Evolutionary conservation across 2,329 filamentous ascomycete genomes (phyloP).

Genomic region (Sarocladium oryzae): DNA sequence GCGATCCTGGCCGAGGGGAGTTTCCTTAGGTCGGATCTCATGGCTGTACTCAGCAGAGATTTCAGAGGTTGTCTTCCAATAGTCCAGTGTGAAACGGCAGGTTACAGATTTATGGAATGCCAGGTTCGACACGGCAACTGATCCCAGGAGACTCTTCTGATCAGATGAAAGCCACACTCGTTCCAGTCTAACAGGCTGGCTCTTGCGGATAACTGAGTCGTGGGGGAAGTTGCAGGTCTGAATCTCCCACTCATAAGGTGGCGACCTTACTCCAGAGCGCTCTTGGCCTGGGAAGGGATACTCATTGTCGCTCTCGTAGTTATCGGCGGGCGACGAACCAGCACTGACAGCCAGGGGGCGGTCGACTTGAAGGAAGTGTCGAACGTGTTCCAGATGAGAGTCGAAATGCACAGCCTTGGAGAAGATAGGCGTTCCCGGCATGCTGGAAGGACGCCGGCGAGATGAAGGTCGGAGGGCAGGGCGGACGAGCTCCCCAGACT

Average conservation of each 20-base stretch:
- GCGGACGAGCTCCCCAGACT: slow-evolving; percentile 93
- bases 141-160: slow-evolving; percentile 79
- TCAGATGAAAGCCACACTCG: slow-evolving; percentile 81
- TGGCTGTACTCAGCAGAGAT: slow-evolving; percentile 82
- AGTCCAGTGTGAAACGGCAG: slow-evolving; percentile 93
- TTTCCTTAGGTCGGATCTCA: slow-evolving; percentile 63
- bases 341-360: slow-evolving; percentile 93
- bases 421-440: slow-evolving; percentile 95
- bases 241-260: slow-evolving; percentile 80
- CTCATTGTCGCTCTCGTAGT: slow-evolving; percentile 78
- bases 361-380: slow-evolving; percentile 92
- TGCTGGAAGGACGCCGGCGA: slow-evolving; percentile 79
- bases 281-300: slow-evolving; percentile 68
- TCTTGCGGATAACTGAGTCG: slow-evolving; percentile 45
- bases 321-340: slow-evolving; percentile 77
- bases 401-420: slow-evolving; percentile 98
- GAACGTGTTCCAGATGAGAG: slow-evolving; percentile 89
- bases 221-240: slow-evolving; percentile 74
- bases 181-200: slow-evolving; percentile 71
- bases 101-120: slow-evolving; percentile 83
- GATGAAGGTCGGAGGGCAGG: slow-evolving; percentile 76
- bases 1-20: slow-evolving; percentile 66
- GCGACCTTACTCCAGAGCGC: slow-evolving; percentile 29
- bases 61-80: slow-evolving; percentile 98
- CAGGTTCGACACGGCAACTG: slow-evolving; percentile 78